A percentile compares a stretch with the other conserved stretches of the same genome.
phyloP scores from a whole-genome alignment of 345 rosid species.

The Trapa incisa region DNA sequence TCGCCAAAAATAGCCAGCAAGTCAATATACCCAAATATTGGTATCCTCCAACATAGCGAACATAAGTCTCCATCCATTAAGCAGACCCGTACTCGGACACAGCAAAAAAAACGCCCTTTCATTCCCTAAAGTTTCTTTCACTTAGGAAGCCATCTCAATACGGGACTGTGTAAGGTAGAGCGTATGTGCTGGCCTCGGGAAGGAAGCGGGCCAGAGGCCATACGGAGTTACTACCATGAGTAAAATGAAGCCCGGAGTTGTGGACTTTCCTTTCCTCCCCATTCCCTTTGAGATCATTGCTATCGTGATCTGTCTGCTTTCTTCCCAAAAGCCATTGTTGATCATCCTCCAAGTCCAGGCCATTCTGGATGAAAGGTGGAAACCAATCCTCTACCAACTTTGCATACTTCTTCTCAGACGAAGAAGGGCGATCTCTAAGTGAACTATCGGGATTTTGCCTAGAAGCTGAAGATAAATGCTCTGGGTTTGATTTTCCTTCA shows the following conservation, averaged over 20 bases:
- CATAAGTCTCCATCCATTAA: background rate
- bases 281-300: too few species aligned
- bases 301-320: background rate
- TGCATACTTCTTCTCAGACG: slow-evolving; percentile 15
- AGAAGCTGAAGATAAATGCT: too few species aligned
- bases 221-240: slow-evolving; percentile 3
- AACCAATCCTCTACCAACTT: slow-evolving; percentile 33
- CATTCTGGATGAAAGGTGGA: slow-evolving; percentile 20
- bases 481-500: too few species aligned
- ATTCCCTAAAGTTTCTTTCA: background rate
- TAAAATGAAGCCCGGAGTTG: background rate
- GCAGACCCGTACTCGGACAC: background rate
- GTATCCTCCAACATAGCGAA: background rate
- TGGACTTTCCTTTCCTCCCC: slow-evolving; percentile 8
- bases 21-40: too few species aligned
- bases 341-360: background rate
- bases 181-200: slow-evolving; percentile 31
- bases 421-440: slow-evolving; percentile 24
- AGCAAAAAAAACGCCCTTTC: background rate
- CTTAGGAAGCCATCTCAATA: slow-evolving; percentile 17
- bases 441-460: background rate
- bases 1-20: too few species aligned
- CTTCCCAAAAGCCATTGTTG: slow-evolving; percentile 23
- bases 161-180: slow-evolving; percentile 40
- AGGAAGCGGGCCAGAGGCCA: slow-evolving; percentile 25